phyloP scores from a whole-genome alignment of 352 stramenopile genomes.

The Pythium brachiatum region DNA sequence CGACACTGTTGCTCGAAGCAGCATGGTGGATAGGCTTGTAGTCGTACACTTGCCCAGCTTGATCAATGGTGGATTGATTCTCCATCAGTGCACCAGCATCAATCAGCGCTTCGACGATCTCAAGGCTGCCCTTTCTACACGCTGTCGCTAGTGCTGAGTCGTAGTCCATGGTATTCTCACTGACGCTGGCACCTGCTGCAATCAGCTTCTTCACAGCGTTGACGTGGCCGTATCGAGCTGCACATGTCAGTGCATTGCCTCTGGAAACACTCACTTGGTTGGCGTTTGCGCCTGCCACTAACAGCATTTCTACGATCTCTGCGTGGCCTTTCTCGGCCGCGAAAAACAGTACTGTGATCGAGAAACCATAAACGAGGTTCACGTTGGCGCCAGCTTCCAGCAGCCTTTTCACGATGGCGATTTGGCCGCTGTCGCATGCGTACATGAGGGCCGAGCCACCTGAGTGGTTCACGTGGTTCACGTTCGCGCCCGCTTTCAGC shows the following conservation, averaged over 20 bases:
- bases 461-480: slow-evolving; percentile 12
- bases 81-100: slow-evolving; percentile 26
- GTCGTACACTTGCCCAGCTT: slow-evolving; percentile 3
- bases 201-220: too few relatives aligned
- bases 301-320: too few relatives aligned
- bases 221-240: not conserved
- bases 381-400: slow-evolving; percentile 31
- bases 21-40: slow-evolving; percentile 37
- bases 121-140: not conserved
- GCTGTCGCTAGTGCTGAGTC: not conserved
- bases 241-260: slow-evolving; percentile 26
- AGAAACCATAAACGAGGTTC: slow-evolving; percentile 17
- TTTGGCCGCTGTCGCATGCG: slow-evolving; percentile 30
- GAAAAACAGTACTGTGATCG: too few relatives aligned
- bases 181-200: too few relatives aligned
- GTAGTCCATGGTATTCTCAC: too few relatives aligned
- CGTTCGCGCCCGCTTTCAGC: slow-evolving; percentile 27
- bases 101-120: slow-evolving; percentile 7
- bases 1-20: slow-evolving; percentile 31
- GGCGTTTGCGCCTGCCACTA: too few relatives aligned
- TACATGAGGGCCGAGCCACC: slow-evolving; percentile 26
- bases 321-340: too few relatives aligned
- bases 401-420: slow-evolving; percentile 24
- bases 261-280: too few relatives aligned
- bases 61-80: slow-evolving; percentile 20